Base-by-base conservation (phyloP, 306 rosid species). In the Oxytropis ochrocephala region DNA sequence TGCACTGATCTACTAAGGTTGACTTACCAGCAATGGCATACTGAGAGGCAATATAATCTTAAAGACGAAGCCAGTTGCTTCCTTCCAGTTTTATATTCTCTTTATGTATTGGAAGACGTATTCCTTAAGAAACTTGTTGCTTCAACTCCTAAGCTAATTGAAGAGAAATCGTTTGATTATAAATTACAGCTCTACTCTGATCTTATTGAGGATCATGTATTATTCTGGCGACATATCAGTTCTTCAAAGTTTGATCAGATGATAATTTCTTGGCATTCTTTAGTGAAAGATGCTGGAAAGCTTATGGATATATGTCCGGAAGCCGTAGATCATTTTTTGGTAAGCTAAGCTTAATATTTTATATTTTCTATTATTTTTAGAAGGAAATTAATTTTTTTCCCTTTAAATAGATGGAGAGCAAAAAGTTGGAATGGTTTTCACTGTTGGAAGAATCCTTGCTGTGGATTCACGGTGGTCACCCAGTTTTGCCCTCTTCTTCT, bases 401-500 rank as follows among this genome's bases (percentile, higher is more conserved):
- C 47, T 44, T 33, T 75, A 1, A 36, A 46, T 72, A 92, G 98
- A 70, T 60, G 78, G 80, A 83, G 83, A 75, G 84, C 83, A 32
- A 65, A 69, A 85, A 72, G 4, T 77, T 85, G 68, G 72, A 81
- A 33, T 69, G 19, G 30, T 64, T 78, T 52, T 77, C 83, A 48
- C 68, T 69, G 16, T 77, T 77, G 0, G 96, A 88, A 69, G 87
- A 86, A 75, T 79, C 97, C 41, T 74, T 94, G 83, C 72, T 94
- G 14, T 94, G 98, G 98, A 62, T 74, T 69, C 80, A 90, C 84
- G 97, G 98, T 36, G 98, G 98, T 74, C 96, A 90, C 80, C 98
- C 98, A 11, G 41, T 74, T 66, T 71, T 84, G 77, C 94, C 98
- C 4, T 52, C 82, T 38, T 84, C 92, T 16, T 73, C 86, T 72